These are phyloP conservation scores for Berkeleyomyces rouxiae DNA, from an alignment of 2,329 filamentous ascomycete genomes.

Conservation along the genomic window DNA sequence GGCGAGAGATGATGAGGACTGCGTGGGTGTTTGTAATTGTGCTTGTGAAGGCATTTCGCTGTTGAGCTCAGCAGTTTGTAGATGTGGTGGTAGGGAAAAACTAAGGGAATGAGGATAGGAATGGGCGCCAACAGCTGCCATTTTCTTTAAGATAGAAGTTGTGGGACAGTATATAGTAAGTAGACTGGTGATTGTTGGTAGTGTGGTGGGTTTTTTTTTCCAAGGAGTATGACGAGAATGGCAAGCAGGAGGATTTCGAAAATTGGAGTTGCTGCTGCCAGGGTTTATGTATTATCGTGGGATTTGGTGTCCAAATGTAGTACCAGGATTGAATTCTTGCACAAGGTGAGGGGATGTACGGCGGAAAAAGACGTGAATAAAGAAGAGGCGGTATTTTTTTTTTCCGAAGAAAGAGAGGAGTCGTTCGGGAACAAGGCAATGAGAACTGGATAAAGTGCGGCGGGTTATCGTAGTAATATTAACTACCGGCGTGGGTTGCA, in stretches of 20 bases:
- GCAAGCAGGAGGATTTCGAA: background rate
- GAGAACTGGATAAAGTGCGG: background rate
- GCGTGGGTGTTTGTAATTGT: background rate
- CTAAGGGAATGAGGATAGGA: background rate
- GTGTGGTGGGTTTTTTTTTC: background rate
- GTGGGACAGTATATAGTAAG: background rate
- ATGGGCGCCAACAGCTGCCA: background rate
- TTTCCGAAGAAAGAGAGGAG: background rate
- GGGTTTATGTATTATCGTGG: background rate
- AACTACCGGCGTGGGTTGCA: background rate
- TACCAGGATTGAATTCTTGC: background rate
- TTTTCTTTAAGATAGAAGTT: background rate
- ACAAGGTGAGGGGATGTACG: background rate
- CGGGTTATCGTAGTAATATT: background rate
- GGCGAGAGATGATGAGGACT: background rate
- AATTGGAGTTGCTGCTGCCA: constrained; percentile 1
- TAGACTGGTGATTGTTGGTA: background rate
- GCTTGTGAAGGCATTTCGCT: background rate
- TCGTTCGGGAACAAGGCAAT: background rate
- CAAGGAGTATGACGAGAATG: background rate
- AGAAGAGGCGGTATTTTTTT: background rate
- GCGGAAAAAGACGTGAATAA: background rate
- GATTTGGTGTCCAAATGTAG: background rate
- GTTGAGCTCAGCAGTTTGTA: background rate
- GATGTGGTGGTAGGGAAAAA: background rate